Base-by-base conservation (phyloP, 176 grass and related monocot genomes). In the Alopecurus myosuroides region DNA sequence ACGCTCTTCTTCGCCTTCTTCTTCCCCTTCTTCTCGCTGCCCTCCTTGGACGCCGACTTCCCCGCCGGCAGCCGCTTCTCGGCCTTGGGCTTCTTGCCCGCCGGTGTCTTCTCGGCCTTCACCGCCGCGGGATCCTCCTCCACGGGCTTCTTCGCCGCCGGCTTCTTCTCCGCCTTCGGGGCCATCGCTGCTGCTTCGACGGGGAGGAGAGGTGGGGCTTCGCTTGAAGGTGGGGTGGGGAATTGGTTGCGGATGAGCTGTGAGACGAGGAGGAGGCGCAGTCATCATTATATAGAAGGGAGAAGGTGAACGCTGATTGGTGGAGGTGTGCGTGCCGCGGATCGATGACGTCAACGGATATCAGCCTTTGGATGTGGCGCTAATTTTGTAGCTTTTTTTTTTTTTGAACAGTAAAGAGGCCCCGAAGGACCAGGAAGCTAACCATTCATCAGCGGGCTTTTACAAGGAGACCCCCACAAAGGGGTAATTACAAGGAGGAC, bases 1-100 rank as follows among this genome's bases (percentile, higher is more conserved):
- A 89, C 83, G 71, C 71, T 82, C 71, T 89, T 89, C 88, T 89
- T 89, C 5, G 33, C 33, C 88, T 82, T 89, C 78, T 89, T 89
- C 71, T 22, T 89, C 0, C 50, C 77, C 83, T 89, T 85, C 72
- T 77, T 86, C 5, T 63, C 60, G 60, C 60, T 28, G 60, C 60
- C 60, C 29, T 64, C 61, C 61, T 64, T 64, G 61, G 61, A 15
- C 28, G 89, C 89, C 68, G 92, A 86, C 70, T 73, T 73, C 3
- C 70, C 70, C 1, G 70, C 70, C 22, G 70, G 70, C 37, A 73
- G 70, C 1, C 70, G 22, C 41, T 73, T 73, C 23, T 22, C 70
- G 0, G 70, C 70, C 70, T 73, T 73, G 41, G 41, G 70, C 70
- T 73, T 73, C 70, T 73, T 73, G 1, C 41, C 41, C 7, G 70